Evolutionary conservation across 176 grass and related monocot genomes (phyloP), one percentile per base, ranked within the genome.

Genomic region (Dendrocalamus sinicus): DNA sequence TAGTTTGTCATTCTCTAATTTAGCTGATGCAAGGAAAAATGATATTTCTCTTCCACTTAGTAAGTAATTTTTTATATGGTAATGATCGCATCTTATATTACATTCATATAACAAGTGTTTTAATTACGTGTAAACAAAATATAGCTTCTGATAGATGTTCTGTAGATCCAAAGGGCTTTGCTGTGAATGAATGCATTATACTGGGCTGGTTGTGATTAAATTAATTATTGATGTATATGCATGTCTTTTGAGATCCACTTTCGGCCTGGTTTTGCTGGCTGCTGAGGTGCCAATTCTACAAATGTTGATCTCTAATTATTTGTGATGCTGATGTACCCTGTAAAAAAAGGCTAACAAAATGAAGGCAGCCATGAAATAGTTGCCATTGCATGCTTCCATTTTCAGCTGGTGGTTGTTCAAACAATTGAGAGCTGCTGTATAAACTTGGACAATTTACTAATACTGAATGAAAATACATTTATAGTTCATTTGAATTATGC

Each of bases 261-360:
- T 64, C 1, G 0, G 52, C 13, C 45, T 82, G 45, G 10, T 1
- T 78, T 79, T 52, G 48, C 11, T 77, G 39, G 46, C 6, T 13
- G n/a, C 47, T 57, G 37, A 68, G 9, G 17, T 17, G 0, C 24
- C 35, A 12, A 72, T 88, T 65, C 46, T 73, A 23, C 58, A 35
- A 83, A 72, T 65, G 43, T 77, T 24, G 30, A 4, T 50, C 22
- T 67, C 11, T 53, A 35, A 72, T 28, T 43, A 9, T 75, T 89
- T 85, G 28, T 37, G 44, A 53, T 67, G 47, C 12, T 41, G 50
- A 71, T 15, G 14, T 41, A 23, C 6, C 24, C n/a, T 67, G 71
- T 7, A 51, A 72, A 83, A 83, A 89, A 55, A 14, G 47, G 23
- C 47, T 66, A 70, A 46, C 15, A 81, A 76, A 86, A 72, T 35